Evolutionary conservation across 2,329 filamentous ascomycete species (phyloP), one percentile per base, ranked within the genome.

Genomic region (Monosporascus sp.): DNA sequence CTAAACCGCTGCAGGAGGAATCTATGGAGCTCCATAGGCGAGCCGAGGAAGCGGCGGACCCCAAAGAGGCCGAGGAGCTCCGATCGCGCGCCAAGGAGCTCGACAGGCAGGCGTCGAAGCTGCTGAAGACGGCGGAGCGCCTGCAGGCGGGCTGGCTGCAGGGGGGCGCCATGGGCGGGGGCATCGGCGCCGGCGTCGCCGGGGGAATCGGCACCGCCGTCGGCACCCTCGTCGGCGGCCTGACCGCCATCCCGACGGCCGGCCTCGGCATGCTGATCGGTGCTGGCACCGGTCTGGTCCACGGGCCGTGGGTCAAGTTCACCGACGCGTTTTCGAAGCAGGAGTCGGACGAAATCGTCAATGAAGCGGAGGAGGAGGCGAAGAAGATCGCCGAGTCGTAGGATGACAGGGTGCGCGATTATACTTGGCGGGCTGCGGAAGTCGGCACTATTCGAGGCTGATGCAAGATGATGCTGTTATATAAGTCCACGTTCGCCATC

Each of bases 281-380:
- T 3, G 65, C 65, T 14, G 66, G 64, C 11, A 62, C 65, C 6
- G 66, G 66, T 1, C 53, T 68, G 5, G 62, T 69, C 5, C 66
- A 69, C 36, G 66, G 66, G 3, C 66, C 66, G 14, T 68, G 66
- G 66, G 61, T 69, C 20, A 67, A 66, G 55, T 65, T 68, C 27
- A 62, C 62, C n/a, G 47, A 67, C 22, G 60, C 51, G 5, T 63
- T 65, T 38, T 62, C 57, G 18, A 62, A 63, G 60, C 61, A 65
- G 25, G 63, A 66, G 24, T 63, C 63, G 1, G 58, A 60, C 17
- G 58, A 65, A 51, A 67, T 67, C 34, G 65, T 65, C 38, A 52
- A 50, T 37, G 60, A 64, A 24, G 65, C 63, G 6, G 64, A 65
- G 48, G 57, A 59, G 49, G 64, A 66, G 34, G 65, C 64, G 6